Base-by-base conservation (phyloP, 2,329 filamentous ascomycete species). In the Gnomoniopsis smithogilvyi region DNA sequence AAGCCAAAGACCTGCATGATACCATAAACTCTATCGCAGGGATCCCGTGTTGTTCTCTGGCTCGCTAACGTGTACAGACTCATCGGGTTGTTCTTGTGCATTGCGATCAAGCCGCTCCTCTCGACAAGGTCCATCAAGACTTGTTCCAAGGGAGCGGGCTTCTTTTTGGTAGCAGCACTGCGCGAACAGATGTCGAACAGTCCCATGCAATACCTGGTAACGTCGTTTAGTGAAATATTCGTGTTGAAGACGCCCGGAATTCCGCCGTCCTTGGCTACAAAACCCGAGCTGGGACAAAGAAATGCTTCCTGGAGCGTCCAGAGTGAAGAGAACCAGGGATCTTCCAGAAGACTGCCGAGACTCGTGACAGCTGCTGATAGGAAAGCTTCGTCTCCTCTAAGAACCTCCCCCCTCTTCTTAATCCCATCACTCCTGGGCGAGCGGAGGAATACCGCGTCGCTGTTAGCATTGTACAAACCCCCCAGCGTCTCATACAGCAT, bases 291-390 rank as follows among this genome's bases (percentile, higher is more conserved):
- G 8, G 38, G 51, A 26, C 12, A 54, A 8, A 54, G 38, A 45
- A 54, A 54, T 11, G 51, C 51, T 45, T 54, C 51, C 38, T 54
- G 51, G 4, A 54, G 38, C 14, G 51, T 54, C 51, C 51, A 54
- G 17, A 54, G 26, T 17, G 51, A 54, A 11, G 21, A 43, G 22
- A 54, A 54, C 51, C 51, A 54, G 17, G 38, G 51, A 19, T 54
- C 51, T 33, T 17, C 45, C 45, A 47, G n/a, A 47, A 47, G 45
- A 24, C n/a, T 47, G 19, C 22, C 45, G 45, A 47, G 45, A 21
- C 45, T 24, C 19, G 19, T 22, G 19, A 24, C 45, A 47, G 45
- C n/a, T 47, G 21, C 24, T n/a, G 45, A 21, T 7, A 47, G 45
- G n/a, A 47, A 47, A 47, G 45, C 45, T 24, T 47, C 45, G 45